Evolutionary conservation across 306 rosid species (phyloP), one percentile per base, ranked within the genome.

Genomic region (Dicorynia guianensis): DNA sequence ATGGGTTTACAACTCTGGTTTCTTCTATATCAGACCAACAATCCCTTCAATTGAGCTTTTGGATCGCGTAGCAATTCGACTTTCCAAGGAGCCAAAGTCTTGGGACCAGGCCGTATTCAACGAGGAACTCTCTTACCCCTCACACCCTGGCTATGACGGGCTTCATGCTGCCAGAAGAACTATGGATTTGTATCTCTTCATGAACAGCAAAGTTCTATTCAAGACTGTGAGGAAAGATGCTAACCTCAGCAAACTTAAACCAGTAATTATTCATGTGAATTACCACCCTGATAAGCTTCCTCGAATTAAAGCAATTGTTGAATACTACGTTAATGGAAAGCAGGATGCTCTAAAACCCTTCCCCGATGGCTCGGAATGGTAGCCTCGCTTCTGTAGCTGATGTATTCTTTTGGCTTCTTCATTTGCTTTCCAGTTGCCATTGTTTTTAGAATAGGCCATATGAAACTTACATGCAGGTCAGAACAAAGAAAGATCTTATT

Each of bases 31-130:
- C 58, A 79, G 98, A 83, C 96, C 98, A 1, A 91, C 98, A 48
- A 78, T 89, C 82, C 94, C 98, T 68, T 83, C 98, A 5, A 89
- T 93, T 7, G 97, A 92, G 79, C 95, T 95, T 48, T 69, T 90
- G 84, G 98, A 95, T 80, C 95, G 98, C 2, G 96, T 95, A 67
- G 97, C 96, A 5, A 58, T 80, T 34, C 81, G 98, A 43, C 96
- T 95, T 48, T 87, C 97, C 1, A 70, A 49, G 63, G 92, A 92
- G 81, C 44, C 63, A 13, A 67, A 60, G 2, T 81, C 92, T n/a
- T 92, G 98, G 97, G 97, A 93, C 79, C 98, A 95, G 78, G 97
- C 96, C 3, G 97, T 92, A 80, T 95, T 91, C 89, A 95, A 95
- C 3, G 98, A 92, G 80, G 98, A 94, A 77, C 92, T 94, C 50